Percentiles rank a stretch among this genome's conserved stretches.
These are phyloP conservation scores for Hibiscus tridactylites DNA, from an alignment of 345 rosid genomes.

Conservation along the genomic window DNA sequence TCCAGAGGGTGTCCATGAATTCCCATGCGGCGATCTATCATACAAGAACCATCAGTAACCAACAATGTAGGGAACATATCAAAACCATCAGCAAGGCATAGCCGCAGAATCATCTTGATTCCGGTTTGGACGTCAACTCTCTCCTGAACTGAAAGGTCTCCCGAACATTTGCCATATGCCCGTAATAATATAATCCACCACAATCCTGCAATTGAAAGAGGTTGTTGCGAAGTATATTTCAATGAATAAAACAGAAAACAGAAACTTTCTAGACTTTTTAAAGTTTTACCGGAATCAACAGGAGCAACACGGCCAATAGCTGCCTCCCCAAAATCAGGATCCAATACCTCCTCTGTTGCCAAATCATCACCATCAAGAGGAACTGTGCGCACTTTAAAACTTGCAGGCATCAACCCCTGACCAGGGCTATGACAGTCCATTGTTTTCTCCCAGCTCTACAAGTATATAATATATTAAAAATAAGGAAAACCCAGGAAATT, in stretches of 20 bases:
- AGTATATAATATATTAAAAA: not conserved
- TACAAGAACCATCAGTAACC: constrained; percentile 93
- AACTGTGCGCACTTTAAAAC: constrained; percentile 79
- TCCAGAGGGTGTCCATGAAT: constrained; percentile 95
- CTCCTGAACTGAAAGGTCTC: constrained; percentile 81
- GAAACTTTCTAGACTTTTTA: not conserved
- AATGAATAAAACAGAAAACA: not conserved
- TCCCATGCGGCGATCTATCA: constrained; percentile 96
- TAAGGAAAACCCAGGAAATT: not conserved
- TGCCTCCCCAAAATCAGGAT: constrained; percentile 92
- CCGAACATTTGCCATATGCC: constrained; percentile 86
- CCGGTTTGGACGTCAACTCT: constrained; percentile 89
- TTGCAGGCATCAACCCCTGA: constrained; percentile 93
- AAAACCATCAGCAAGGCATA: constrained; percentile 78
- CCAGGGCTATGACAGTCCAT: constrained; percentile 92
- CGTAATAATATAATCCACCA: constrained; percentile 97
- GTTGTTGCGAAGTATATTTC: not conserved
- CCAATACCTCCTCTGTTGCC: constrained; percentile 65
- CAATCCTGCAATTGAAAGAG: constrained; percentile 44
- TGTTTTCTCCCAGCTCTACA: constrained; percentile 90
- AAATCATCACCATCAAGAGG: constrained; percentile 65
- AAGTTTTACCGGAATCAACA: constrained; percentile 66
- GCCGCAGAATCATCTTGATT: constrained; percentile 73
- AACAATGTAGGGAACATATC: constrained; percentile 89
- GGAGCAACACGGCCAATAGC: constrained; percentile 97